Conservation (phyloP, 129 eudicot genomes). For the Dittrichia graveolens region DNA sequence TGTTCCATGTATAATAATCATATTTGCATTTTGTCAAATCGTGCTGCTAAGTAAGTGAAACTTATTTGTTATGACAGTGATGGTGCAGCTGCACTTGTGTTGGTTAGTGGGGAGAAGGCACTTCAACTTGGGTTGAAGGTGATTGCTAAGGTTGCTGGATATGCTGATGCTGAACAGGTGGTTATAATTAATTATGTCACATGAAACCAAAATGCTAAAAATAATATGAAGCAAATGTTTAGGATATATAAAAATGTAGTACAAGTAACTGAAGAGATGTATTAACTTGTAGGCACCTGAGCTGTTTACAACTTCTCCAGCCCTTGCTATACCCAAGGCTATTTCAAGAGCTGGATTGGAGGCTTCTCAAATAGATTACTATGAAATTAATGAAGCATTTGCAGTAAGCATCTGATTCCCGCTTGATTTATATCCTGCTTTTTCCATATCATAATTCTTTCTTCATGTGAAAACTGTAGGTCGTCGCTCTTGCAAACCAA, state of each 20-base stretch:
- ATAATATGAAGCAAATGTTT: neutral
- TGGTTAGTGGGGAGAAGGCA: constrained; percentile 79
- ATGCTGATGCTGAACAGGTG: constrained; percentile 97
- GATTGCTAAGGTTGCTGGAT: constrained; percentile 76
- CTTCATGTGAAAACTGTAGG: constrained; percentile 48
- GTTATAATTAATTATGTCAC: constrained; percentile 20
- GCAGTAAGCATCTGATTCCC: constrained; percentile 46
- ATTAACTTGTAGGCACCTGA: constrained; percentile 70
- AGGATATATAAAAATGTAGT: neutral
- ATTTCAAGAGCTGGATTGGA: constrained; percentile 74
- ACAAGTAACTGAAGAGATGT: constrained; percentile 11
- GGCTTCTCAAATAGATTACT: constrained; percentile 80
- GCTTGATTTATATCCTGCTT: neutral
- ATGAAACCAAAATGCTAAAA: neutral
- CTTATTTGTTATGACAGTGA: constrained; percentile 24
- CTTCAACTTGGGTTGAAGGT: constrained; percentile 70
- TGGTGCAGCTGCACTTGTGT: constrained; percentile 89
- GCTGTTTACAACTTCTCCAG: constrained; percentile 82
- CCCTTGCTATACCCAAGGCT: constrained; percentile 92
- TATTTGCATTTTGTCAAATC: too few species aligned
- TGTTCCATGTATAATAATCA: too few species aligned
- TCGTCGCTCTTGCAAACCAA: constrained; percentile 84
- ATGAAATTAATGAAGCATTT: constrained; percentile 93
- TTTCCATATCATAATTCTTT: constrained; percentile 29
- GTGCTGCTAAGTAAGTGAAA: too few species aligned